Conservation (phyloP, 305 asterid species). For the Rubia tinctorum region DNA sequence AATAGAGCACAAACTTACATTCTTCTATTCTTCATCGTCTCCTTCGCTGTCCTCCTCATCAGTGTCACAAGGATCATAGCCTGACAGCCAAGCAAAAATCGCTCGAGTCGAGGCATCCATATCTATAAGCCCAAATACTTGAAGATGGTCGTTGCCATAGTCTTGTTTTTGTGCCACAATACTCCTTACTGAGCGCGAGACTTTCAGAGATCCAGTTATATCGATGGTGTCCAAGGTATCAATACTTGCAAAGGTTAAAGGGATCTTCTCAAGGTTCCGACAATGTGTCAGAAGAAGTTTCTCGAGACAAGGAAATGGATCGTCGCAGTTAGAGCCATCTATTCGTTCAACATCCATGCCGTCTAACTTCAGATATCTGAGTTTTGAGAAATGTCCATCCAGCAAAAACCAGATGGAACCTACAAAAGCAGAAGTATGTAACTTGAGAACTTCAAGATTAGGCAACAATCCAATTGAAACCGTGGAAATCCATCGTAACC, state of each 20-base stretch:
- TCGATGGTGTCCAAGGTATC: neutral
- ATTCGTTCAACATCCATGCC: neutral
- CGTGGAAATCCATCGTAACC: neutral
- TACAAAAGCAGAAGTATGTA: neutral
- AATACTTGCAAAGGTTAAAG: neutral
- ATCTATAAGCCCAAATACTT: neutral
- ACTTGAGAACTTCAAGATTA: constrained; percentile 1
- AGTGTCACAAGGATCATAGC: too few relatives aligned
- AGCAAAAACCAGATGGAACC: neutral
- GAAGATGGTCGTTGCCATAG: neutral
- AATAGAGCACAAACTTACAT: too few relatives aligned
- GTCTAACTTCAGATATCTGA: neutral
- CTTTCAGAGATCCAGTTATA: neutral
- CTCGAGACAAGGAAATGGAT: neutral
- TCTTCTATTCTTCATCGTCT: too few relatives aligned
- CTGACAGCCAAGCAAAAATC: too few relatives aligned
- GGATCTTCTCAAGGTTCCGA: neutral
- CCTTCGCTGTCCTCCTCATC: too few relatives aligned
- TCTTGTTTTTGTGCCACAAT: neutral
- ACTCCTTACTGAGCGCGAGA: neutral
- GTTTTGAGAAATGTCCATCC: neutral
- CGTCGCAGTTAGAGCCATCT: neutral
- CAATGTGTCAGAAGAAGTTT: neutral
- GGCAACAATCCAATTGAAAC: neutral
- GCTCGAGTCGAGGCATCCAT: too few relatives aligned